A percentile compares a stretch with the other conserved stretches of the same genome.
These are phyloP conservation scores for Phytophthora litchii DNA, from an alignment of 352 stramenopile species.

Conservation along the genomic window DNA sequence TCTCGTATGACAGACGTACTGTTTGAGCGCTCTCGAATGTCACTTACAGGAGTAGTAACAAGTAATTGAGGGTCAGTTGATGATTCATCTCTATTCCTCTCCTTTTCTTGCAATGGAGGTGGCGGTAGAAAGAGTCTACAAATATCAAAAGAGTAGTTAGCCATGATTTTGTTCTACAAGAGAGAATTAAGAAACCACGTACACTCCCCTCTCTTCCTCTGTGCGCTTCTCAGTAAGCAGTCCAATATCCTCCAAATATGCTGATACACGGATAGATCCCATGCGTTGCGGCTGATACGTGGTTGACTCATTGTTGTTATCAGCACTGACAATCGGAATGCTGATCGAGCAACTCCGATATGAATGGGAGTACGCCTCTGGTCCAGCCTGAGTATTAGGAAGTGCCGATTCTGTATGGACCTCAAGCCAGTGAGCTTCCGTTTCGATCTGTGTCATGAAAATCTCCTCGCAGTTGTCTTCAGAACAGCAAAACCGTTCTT, in stretches of 20 bases:
- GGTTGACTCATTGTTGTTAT: background rate
- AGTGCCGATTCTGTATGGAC: conserved; percentile 28
- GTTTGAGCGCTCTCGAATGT: conserved; percentile 5
- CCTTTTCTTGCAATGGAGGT: conserved; percentile 14
- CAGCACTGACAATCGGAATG: conserved; percentile 48
- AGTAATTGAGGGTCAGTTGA: background rate
- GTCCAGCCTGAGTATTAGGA: conserved; percentile 12
- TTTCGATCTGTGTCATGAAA: conserved; percentile 39
- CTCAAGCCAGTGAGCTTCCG: conserved; percentile 46
- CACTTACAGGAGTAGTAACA: background rate
- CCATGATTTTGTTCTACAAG: background rate
- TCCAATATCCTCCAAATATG: conserved; percentile 48
- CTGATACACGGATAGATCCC: conserved; percentile 39
- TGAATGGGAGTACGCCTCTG: conserved; percentile 30
- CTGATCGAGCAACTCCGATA: conserved; percentile 65
- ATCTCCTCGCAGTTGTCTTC: conserved; percentile 34
- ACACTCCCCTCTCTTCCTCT: conserved; percentile 1
- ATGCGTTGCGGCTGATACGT: conserved; percentile 17
- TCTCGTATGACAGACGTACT: conserved; percentile 19
- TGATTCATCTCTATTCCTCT: background rate
- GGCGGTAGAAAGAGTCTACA: conserved; percentile 9
- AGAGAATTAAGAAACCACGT: background rate
- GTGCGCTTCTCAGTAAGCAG: conserved; percentile 5
- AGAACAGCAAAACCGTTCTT: conserved; percentile 53
- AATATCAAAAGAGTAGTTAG: background rate